Evolutionary conservation across 2,329 filamentous ascomycete genomes (phyloP), one percentile per base, ranked within the genome.

Genomic region (Paecilomyces niveus): DNA sequence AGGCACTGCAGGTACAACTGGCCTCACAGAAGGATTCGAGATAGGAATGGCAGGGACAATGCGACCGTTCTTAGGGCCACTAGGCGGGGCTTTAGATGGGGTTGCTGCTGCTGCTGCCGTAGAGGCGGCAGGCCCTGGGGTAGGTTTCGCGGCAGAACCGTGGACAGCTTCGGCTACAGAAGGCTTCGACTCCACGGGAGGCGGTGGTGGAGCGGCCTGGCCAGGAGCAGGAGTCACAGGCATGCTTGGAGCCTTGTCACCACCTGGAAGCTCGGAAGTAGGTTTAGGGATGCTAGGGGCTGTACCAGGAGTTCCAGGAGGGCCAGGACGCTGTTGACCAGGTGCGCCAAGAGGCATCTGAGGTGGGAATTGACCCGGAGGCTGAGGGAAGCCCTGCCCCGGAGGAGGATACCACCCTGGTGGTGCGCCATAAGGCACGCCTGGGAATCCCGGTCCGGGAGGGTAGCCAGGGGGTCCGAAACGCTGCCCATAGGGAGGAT

Each of bases 351-450:
- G 81, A 22, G 82, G 83, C 70, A 83, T 78, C 58, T 69, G 81
- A 29, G 83, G 83, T 35, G 83, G 85, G 60, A 88, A 89, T 21
- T 81, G 83, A 54, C 83, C 87, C 13, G 85, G 87, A 31, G 75
- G 80, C 62, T 83, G 86, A 33, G 86, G 88, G 65, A 91, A 94
- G 26, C 86, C 87, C 74, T 90, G 89, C 6, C 87, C 88, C 8
- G 86, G 85, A 56, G 83, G 85, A 64, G 88, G 89, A 70, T 87
- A 93, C 89, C 90, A 95, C 58, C 88, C 89, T 54, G 80, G 81
- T 53, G 86, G 89, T 15, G 86, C 87, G 62, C 89, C 89, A 71
- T 92, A 95, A 1, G 88, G 88, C 83, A 91, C 88, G 64, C 86
- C 86, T 64, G 85, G 85, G 66, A 88, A 91, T 18, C 84, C 84